Evolutionary conservation across 1,284 basidiomycete genomes (phyloP).

Genomic region (Hemileccinum hortonii): DNA sequence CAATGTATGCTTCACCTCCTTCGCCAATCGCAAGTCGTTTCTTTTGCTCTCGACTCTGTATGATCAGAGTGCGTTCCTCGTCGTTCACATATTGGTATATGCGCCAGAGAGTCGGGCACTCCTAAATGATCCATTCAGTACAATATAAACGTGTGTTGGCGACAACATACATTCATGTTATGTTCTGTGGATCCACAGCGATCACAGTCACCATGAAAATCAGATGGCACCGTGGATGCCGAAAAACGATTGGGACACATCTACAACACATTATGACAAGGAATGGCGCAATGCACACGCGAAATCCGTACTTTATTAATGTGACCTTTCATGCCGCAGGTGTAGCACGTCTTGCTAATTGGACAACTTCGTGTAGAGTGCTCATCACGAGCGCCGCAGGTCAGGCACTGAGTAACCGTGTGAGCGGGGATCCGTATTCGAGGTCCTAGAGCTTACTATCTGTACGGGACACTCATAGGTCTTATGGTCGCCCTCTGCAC

Average conservation of each 20-base stretch:
- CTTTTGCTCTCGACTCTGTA: constrained; percentile 51
- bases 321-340: constrained; percentile 86
- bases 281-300: neutral
- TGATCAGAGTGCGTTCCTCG: constrained; percentile 50
- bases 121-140: constrained; percentile 43
- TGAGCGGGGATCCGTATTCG: constrained; percentile 4
- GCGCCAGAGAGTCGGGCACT: constrained; percentile 87
- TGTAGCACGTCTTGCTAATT: constrained; percentile 81
- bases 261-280: constrained; percentile 37
- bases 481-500: constrained; percentile 66
- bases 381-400: constrained; percentile 84
- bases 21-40: constrained; percentile 53
- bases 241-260: constrained; percentile 72
- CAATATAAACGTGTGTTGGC: neutral
- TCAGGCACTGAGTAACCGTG: constrained; percentile 63
- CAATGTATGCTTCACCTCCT: constrained; percentile 78
- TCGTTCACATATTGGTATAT: constrained; percentile 76
- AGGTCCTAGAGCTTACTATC: constrained; percentile 50
- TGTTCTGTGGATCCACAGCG: constrained; percentile 75
- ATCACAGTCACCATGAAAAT: constrained; percentile 57
- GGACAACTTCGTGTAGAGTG: constrained; percentile 84
- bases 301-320: constrained; percentile 56
- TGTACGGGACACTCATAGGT: constrained; percentile 61
- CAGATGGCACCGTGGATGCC: constrained; percentile 27
- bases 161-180: constrained; percentile 59